phyloP scores from a whole-genome alignment of 768 basidiomycete genomes.

The Pisolithus marmoratus region DNA sequence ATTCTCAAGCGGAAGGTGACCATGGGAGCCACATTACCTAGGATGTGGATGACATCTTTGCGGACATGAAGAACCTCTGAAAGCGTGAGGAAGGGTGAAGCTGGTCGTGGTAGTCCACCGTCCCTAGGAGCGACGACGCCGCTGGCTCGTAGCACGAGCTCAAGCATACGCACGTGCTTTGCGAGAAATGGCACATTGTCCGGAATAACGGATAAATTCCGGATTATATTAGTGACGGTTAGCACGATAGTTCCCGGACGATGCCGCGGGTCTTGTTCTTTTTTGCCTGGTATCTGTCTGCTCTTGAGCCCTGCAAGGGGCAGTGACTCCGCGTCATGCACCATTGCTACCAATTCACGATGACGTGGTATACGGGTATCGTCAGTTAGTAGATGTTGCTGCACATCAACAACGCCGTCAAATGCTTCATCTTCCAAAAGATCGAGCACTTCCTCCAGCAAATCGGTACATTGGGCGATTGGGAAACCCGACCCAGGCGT shows the following conservation, averaged over 20 bases:
- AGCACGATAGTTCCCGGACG: slow-evolving; percentile 61
- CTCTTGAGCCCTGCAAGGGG: slow-evolving; percentile 53
- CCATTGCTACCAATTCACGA: slow-evolving; percentile 52
- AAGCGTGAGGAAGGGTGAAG: slow-evolving; percentile 59
- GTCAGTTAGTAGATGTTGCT: slow-evolving; percentile 22
- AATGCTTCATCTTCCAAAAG: slow-evolving; percentile 82
- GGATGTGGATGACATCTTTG: slow-evolving; percentile 68
- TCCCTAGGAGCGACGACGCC: slow-evolving; percentile 34
- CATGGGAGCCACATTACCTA: slow-evolving; percentile 53
- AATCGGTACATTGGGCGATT: slow-evolving; percentile 67
- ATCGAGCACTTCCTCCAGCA: slow-evolving; percentile 84
- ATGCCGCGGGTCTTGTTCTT: slow-evolving; percentile 50
- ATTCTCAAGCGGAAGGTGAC: slow-evolving; percentile 42
- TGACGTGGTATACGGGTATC: slow-evolving; percentile 50
- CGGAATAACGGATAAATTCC: slow-evolving; percentile 72
- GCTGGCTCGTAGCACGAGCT: slow-evolving; percentile 67
- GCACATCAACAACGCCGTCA: slow-evolving; percentile 35
- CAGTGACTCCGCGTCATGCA: slow-evolving; percentile 52
- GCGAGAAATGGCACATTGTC: slow-evolving; percentile 71
- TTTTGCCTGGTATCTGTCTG: slow-evolving; percentile 45
- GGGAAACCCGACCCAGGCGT: slow-evolving; percentile 60
- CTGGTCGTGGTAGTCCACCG: slow-evolving; percentile 33
- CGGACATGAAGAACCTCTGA: slow-evolving; percentile 67
- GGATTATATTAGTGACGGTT: slow-evolving; percentile 70
- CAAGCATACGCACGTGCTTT: slow-evolving; percentile 56